A percentile compares a stretch with the other conserved stretches of the same genome.
Evolutionary conservation across 768 basidiomycete genomes (phyloP).

Genomic region (Lyophyllum shimeji): DNA sequence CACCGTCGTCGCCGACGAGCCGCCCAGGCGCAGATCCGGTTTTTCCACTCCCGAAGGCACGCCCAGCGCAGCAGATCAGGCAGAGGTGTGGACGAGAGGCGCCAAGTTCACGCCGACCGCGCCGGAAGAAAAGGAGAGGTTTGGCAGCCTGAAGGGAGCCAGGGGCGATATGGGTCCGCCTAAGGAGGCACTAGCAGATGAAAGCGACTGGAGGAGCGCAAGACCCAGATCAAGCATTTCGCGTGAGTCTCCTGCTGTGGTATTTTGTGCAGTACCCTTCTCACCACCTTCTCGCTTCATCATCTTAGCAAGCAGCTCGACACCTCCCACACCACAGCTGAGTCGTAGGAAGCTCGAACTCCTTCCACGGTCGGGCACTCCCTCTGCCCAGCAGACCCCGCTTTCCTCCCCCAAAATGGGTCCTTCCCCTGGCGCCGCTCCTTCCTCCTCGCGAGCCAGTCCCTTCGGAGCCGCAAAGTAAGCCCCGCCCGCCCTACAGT

Average conservation of each 20-base stretch:
- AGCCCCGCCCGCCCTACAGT: conserved; percentile 17
- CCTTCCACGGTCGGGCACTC: conserved; percentile 71
- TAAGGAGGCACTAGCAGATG: conserved; percentile 48
- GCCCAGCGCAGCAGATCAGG: conserved; percentile 64
- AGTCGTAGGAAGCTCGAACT: conserved; percentile 82
- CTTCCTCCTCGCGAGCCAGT: conserved; percentile 47
- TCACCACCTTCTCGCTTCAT: not conserved
- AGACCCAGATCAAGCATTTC: conserved; percentile 55
- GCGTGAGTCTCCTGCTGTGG: too few species aligned
- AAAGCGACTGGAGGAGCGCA: conserved; percentile 70
- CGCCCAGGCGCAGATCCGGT: conserved; percentile 58
- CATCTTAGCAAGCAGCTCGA: conserved; percentile 62
- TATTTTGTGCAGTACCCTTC: not conserved
- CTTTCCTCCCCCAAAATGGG: conserved; percentile 77
- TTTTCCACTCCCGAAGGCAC: conserved; percentile 46
- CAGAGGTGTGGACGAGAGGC: conserved; percentile 78
- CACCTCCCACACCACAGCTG: conserved; percentile 81
- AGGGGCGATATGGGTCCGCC: conserved; percentile 57
- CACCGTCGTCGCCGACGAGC: conserved; percentile 44
- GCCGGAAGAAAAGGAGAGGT: conserved; percentile 37
- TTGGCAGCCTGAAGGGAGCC: conserved; percentile 44
- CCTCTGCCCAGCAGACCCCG: conserved; percentile 70
- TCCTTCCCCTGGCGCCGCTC: conserved; percentile 32
- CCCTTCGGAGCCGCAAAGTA: conserved; percentile 90
- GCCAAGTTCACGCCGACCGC: conserved; percentile 59